Percentiles rank a stretch among this genome's conserved stretches.
These are phyloP conservation scores for Vitis amurensis DNA, from an alignment of 164 flowering plant genomes.

Conservation along the genomic window DNA sequence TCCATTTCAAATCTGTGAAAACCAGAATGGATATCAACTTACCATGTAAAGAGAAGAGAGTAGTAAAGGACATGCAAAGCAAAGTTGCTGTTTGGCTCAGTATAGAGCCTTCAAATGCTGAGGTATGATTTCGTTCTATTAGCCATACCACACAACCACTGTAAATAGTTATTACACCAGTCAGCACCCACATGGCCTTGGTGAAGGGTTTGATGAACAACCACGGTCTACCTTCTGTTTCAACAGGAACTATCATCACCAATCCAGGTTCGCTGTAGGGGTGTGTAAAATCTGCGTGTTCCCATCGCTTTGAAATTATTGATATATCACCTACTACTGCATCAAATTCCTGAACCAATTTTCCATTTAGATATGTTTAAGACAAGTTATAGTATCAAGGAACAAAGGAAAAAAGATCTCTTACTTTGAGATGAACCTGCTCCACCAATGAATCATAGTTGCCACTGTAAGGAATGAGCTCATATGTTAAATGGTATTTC, in stretches of 20 bases:
- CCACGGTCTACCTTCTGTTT: conserved; percentile 14
- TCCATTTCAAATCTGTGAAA: too few species aligned
- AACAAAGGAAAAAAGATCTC: background rate
- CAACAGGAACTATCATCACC: conserved; percentile 14
- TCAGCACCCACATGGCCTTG: conserved; percentile 10
- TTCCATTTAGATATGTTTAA: too few species aligned
- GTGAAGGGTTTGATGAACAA: conserved; percentile 28
- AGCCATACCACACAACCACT: too few species aligned
- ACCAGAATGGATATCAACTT: background rate
- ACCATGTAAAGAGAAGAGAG: conserved; percentile 19
- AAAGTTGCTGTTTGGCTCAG: too few species aligned
- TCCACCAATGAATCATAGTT: conserved; percentile 22
- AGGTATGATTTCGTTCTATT: too few species aligned
- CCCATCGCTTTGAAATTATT: conserved; percentile 22
- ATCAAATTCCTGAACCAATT: conserved; percentile 17
- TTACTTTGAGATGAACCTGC: conserved; percentile 10
- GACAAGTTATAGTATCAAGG: too few species aligned
- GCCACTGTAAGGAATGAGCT: conserved; percentile 13
- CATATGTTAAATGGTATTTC: conserved; percentile 19
- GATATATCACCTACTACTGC: conserved; percentile 33
- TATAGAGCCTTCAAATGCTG: too few species aligned
- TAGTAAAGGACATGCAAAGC: too few species aligned
- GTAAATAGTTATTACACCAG: background rate
- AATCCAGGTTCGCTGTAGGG: conserved; percentile 24
- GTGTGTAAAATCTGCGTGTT: conserved; percentile 29